Percentiles rank a stretch among this genome's conserved stretches.
Conservation (phyloP, 805 yeast genomes). For the Starmerella vaccinii region DNA sequence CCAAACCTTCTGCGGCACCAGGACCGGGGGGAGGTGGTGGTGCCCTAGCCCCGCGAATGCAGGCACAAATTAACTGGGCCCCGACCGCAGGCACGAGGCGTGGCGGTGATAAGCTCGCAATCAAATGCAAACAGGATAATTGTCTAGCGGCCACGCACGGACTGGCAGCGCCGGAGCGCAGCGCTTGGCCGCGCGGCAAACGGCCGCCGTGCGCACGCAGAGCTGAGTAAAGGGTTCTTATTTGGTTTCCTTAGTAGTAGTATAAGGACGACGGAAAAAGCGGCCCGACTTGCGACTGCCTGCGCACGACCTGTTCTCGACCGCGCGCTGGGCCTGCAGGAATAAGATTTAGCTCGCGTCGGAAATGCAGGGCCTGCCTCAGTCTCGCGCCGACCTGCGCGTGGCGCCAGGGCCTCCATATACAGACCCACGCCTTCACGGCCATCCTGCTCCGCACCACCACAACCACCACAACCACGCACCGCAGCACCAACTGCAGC, state of each 20-base stretch:
- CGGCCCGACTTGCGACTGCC: background rate
- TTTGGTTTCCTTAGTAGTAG: background rate
- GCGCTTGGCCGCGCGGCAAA: background rate
- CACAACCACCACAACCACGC: background rate
- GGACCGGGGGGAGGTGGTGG: too few species aligned
- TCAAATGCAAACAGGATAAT: background rate
- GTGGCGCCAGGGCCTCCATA: background rate
- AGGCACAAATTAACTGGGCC: background rate
- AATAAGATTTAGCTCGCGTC: background rate
- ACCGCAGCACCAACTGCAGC: background rate
- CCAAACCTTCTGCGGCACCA: background rate
- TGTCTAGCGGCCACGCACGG: background rate
- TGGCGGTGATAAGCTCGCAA: background rate
- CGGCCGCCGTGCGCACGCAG: background rate
- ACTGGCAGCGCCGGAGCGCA: background rate
- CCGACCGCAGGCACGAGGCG: background rate
- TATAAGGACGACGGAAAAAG: background rate
- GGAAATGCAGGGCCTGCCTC: conserved; percentile 1
- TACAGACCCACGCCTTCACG: background rate
- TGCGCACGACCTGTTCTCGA: background rate
- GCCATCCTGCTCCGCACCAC: background rate
- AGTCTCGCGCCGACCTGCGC: background rate
- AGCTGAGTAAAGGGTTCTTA: conserved; percentile 1
- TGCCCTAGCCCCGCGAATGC: background rate
- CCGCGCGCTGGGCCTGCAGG: background rate